Evolutionary conservation across 306 rosid genomes (phyloP).

Genomic region (Vicia villosa): DNA sequence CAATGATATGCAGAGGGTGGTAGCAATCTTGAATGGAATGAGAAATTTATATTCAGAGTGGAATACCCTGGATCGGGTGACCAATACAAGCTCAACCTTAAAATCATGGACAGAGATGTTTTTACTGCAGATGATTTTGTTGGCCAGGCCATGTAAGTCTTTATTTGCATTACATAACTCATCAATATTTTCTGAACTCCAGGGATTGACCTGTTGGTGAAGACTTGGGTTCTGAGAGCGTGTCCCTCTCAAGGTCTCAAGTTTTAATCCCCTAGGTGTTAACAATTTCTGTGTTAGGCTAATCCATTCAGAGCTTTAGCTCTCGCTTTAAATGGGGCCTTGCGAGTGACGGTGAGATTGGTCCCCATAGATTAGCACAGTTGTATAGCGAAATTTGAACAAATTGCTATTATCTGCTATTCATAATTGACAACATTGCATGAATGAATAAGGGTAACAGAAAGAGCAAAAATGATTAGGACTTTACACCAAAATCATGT

Average conservation of each 20-base stretch:
- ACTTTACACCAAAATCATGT: too few relatives aligned
- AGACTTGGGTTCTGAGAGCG: too few relatives aligned
- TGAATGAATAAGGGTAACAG: conserved; percentile 2
- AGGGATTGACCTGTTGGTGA: too few relatives aligned
- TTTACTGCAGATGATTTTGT: conserved; percentile 73
- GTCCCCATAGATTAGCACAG: too few relatives aligned
- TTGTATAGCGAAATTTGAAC: too few relatives aligned
- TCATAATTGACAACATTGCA: too few relatives aligned
- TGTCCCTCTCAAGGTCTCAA: too few relatives aligned
- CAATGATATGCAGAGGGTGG: conserved; percentile 63
- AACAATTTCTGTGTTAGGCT: too few relatives aligned
- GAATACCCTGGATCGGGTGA: conserved; percentile 83
- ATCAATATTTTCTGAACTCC: not conserved
- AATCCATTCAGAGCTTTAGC: too few relatives aligned
- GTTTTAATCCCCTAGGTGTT: too few relatives aligned
- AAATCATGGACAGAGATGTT: conserved; percentile 76
- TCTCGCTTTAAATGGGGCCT: not conserved
- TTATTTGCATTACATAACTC: not conserved
- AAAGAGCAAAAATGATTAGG: not conserved
- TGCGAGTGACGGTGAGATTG: too few relatives aligned
- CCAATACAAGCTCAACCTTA: conserved; percentile 64
- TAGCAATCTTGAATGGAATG: conserved; percentile 72
- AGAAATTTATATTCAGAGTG: conserved; percentile 66
- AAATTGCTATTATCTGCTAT: not conserved
- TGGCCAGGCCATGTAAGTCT: conserved; percentile 73